Base-by-base conservation (phyloP, 257 asterid species). In the Datura wrightii region DNA sequence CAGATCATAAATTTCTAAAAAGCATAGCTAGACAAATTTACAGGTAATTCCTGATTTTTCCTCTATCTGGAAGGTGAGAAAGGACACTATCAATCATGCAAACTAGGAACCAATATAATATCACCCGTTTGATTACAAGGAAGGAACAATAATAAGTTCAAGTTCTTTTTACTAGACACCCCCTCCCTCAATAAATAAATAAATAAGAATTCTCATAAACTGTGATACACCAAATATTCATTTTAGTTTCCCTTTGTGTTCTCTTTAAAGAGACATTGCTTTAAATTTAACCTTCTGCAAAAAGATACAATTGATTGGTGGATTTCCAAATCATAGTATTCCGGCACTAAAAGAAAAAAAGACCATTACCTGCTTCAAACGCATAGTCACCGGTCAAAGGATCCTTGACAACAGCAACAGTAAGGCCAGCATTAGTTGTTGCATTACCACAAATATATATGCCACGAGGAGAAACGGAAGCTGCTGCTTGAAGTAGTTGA, bases 401-500 rank as follows among this genome's bases (percentile, higher is more conserved):
- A 90, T 96, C 99, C 89, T 93, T 96, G 87, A 96, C 99, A 83
- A 96, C 99, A 63, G 99, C 98, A 84, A 96, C 98, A 63, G 99
- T 96, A 79, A 96, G 98, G 84, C 99, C 98, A 58, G 98, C 99
- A 87, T 96, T 96, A 71, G 98, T 96, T 90, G 99, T 93, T 86
- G 98, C 95, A 80, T 96, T 96, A 80, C 99, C 99, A 89, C 99
- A 96, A 16, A 96, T 97, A 86, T 94, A 96, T 86, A 96, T 92
- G 85, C 99, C 99, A 67, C 99, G 98, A 80, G 98, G 99, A 89
- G 98, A 94, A 93, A 96, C 89, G 87, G 98, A 93, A 87, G 99
- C 97, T 84, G 98, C 98, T 79, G 98, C 99, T 90, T 96, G 93
- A 83, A 96, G 99, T 82, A 96, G 94, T 86, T 96, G 99, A 85